A percentile compares a stretch with the other conserved stretches of the same genome.
phyloP scores from a whole-genome alignment of 371 early-diverging fungal genomes.

The Zancudomyces culisetae region DNA sequence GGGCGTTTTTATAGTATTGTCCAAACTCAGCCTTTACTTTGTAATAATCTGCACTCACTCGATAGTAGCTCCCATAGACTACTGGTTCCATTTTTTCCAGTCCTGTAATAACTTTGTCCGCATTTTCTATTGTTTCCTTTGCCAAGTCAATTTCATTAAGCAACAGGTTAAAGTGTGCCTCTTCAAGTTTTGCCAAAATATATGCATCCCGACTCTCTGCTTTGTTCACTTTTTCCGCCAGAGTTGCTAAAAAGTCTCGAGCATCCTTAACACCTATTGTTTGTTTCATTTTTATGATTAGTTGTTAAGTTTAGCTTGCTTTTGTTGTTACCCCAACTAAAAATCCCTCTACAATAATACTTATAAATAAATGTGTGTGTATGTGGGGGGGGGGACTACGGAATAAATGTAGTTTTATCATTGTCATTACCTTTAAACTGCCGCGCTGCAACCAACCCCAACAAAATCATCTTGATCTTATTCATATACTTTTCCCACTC shows the following conservation, averaged over 20 bases:
- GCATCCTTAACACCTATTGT: conserved; percentile 38
- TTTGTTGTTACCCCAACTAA: neutral
- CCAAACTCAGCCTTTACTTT: conserved; percentile 84
- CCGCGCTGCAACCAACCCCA: conserved; percentile 53
- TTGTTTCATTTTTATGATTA: neutral
- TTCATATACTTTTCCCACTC: conserved; percentile 90
- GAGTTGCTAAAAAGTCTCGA: conserved; percentile 37
- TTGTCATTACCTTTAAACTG: conserved; percentile 43
- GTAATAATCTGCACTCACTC: conserved; percentile 86
- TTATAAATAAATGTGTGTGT: too few relatives aligned
- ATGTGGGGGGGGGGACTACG: too few relatives aligned
- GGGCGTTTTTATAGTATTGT: conserved; percentile 83
- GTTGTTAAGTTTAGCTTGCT: neutral
- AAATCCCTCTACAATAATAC: too few relatives aligned
- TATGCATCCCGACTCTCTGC: conserved; percentile 49
- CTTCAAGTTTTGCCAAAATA: conserved; percentile 68
- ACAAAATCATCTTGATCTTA: conserved; percentile 64
- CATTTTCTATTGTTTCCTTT: conserved; percentile 61
- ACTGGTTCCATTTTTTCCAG: conserved; percentile 69
- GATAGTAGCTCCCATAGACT: conserved; percentile 83
- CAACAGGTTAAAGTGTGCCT: conserved; percentile 59
- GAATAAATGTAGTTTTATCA: too few relatives aligned
- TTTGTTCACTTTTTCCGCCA: conserved; percentile 48
- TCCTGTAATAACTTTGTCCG: conserved; percentile 61
- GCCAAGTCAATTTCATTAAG: conserved; percentile 56